Conservation (phyloP, 2,329 filamentous ascomycete genomes). For the Penicillium sp. region DNA sequence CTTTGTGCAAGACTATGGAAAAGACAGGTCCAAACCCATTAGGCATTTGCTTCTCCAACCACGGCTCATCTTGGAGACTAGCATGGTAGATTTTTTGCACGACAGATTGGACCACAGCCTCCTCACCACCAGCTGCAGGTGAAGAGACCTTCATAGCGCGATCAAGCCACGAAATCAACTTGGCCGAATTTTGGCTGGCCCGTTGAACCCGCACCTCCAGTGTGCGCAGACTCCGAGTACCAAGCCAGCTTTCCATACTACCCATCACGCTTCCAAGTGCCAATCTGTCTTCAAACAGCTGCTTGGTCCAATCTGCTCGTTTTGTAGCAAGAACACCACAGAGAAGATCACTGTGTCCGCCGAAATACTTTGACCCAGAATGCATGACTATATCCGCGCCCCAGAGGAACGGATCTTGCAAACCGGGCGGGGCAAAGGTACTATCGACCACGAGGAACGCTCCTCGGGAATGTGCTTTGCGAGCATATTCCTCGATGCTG, state of each 20-base stretch:
- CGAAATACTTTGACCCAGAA: slow-evolving; percentile 90
- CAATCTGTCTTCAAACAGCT: slow-evolving; percentile 67
- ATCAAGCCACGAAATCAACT: slow-evolving; percentile 71
- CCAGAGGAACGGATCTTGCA: slow-evolving; percentile 78
- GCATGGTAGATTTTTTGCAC: slow-evolving; percentile 74
- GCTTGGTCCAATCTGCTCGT: slow-evolving; percentile 57
- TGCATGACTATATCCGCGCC: slow-evolving; percentile 91
- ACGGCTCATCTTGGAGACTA: slow-evolving; percentile 68
- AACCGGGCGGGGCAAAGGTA: slow-evolving; percentile 87
- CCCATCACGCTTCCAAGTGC: slow-evolving; percentile 81
- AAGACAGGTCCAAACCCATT: slow-evolving; percentile 89
- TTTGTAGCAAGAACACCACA: slow-evolving; percentile 73
- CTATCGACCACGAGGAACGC: slow-evolving; percentile 79
- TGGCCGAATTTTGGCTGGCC: slow-evolving; percentile 70
- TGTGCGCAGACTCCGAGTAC: slow-evolving; percentile 78
- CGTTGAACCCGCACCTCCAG: slow-evolving; percentile 76
- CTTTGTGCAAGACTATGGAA: slow-evolving; percentile 64
- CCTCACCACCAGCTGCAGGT: slow-evolving; percentile 11
- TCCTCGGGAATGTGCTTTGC: slow-evolving; percentile 62
- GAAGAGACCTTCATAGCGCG: background rate
- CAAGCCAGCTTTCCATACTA: slow-evolving; percentile 85
- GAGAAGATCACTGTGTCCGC: slow-evolving; percentile 89
- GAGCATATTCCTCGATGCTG: slow-evolving; percentile 68
- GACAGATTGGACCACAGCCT: slow-evolving; percentile 52
- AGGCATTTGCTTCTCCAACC: slow-evolving; percentile 87